A percentile compares a stretch with the other conserved stretches of the same genome.
Conservation (phyloP, 441 rosid species). For the Croton laevigatus region DNA sequence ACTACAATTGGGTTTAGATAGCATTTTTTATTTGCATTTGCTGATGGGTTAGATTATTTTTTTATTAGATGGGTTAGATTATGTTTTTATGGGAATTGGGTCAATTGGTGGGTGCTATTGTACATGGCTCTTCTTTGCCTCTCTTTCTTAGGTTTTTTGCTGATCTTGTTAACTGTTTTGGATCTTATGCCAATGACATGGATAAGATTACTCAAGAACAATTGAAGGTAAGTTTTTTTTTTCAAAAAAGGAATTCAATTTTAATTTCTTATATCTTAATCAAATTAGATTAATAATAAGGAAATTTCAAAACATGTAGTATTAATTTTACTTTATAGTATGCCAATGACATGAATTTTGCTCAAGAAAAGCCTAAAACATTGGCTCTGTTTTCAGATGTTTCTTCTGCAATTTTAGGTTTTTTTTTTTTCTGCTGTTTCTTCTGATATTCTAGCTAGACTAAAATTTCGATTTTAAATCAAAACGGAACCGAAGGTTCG, state of each 20-base stretch:
- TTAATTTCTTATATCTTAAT: background rate
- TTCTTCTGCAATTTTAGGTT: no score
- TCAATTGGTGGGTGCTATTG: constrained; percentile 89
- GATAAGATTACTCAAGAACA: constrained; percentile 98
- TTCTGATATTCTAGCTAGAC: no score
- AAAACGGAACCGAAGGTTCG: no score
- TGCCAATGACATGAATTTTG: no score
- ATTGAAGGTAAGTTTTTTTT: constrained; percentile 54
- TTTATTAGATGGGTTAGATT: constrained; percentile 95
- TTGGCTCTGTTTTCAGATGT: no score
- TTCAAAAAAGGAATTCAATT: background rate
- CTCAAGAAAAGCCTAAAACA: no score
- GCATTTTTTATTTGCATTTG: constrained; percentile 95
- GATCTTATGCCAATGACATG: constrained; percentile 82
- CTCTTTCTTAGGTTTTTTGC: constrained; percentile 95
- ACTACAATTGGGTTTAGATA: constrained; percentile 62
- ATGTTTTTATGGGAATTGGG: constrained; percentile 92
- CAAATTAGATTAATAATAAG: background rate
- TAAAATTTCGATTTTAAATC: no score
- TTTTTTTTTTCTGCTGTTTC: no score
- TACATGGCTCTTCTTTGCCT: constrained; percentile 95
- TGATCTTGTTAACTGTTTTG: constrained; percentile 98
- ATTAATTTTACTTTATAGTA: constrained; percentile 92
- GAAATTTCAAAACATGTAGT: constrained; percentile 52
- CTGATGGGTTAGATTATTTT: no score